Base-by-base conservation (phyloP, 225 moss, liverwort and hornwort genomes). In the Takakia lepidozioides region DNA sequence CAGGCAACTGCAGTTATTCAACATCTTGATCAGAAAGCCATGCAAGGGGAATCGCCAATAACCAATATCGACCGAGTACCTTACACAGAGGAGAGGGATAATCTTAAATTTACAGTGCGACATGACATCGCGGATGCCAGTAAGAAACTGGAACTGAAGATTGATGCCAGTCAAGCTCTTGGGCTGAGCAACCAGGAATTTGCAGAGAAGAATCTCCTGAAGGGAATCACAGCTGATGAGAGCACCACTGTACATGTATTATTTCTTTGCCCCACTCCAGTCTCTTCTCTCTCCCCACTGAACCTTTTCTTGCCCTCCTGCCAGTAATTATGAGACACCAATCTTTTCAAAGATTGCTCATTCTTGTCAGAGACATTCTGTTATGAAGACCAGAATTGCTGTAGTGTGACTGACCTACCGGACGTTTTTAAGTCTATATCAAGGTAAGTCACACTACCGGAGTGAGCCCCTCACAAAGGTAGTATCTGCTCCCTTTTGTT, bases 161-260 rank as follows among this genome's bases (percentile, higher is more conserved):
- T 52, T 19, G 67, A 70, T 15, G 63, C 69, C 44, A 70, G 70
- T 23, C 62, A 60, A 27, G 67, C 66, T 3, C 54, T 51, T 27
- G 72, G 63, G 18, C 54, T 73, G 57, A 48, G 54, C 27, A 63
- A 73, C 19, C 19, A 23, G 18, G 73, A 73, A 38, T 57, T 82
- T 39, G 82, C 77, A 10, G 66, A 55, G 59, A 46, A 76, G 43
- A 82, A 77, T 61, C 46, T 82, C 60, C 59, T 82, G 18, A 82
- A 82, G 63, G 82, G 82, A 59, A 73, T 77, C 7, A 73, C 82
- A 44, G 82, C 82, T 28, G 78, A 82, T 56, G 82, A 82, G 54
- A 82, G 82, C 82, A 82, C 82, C 3, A 82, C 70, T 8, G 70
- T 82, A 22, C 82, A 82, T 58, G 82, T 82, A 70, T 59, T 61